These are phyloP conservation scores for Cyberlindnera euphorbiae DNA, from an alignment of 805 yeast genomes.

Conservation along the genomic window DNA sequence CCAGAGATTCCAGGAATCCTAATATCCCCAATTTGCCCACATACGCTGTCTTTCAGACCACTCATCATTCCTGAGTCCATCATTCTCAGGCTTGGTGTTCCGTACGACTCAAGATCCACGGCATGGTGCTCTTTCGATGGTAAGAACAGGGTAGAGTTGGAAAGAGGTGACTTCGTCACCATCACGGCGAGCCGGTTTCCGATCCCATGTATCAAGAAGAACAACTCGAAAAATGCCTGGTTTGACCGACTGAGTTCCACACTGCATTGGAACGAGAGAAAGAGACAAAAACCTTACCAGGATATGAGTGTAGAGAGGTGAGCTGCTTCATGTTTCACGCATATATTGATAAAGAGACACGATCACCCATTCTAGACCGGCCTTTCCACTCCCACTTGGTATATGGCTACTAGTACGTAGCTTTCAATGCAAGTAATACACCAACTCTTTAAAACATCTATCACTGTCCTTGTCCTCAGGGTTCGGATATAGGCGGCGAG, in stretches of 20 bases:
- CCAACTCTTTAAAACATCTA: too few relatives aligned
- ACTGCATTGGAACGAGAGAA: constrained; percentile 32
- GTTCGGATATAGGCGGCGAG: too few relatives aligned
- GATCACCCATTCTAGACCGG: too few relatives aligned
- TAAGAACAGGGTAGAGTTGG: constrained; percentile 28
- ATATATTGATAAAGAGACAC: too few relatives aligned
- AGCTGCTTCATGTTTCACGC: too few relatives aligned
- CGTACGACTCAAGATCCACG: constrained; percentile 28
- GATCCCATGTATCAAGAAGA: constrained; percentile 26
- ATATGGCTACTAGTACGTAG: too few relatives aligned
- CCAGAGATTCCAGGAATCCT: constrained; percentile 52
- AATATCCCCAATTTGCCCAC: constrained; percentile 53
- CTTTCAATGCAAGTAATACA: too few relatives aligned
- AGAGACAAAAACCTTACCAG: constrained; percentile 27
- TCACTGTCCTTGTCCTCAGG: too few relatives aligned
- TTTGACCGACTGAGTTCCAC: constrained; percentile 31
- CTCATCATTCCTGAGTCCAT: constrained; percentile 41
- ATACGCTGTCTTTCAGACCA: constrained; percentile 49
- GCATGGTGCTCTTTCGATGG: constrained; percentile 37
- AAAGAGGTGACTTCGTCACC: constrained; percentile 30
- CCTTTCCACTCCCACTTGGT: too few relatives aligned
- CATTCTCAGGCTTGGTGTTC: constrained; percentile 30
- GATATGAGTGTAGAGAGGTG: constrained; percentile 1
- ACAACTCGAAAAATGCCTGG: constrained; percentile 26
- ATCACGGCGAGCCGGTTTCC: constrained; percentile 32